Evolutionary conservation across 371 early-diverging fungal genomes (phyloP).

Genomic region (Conidiobolus incongruus): DNA sequence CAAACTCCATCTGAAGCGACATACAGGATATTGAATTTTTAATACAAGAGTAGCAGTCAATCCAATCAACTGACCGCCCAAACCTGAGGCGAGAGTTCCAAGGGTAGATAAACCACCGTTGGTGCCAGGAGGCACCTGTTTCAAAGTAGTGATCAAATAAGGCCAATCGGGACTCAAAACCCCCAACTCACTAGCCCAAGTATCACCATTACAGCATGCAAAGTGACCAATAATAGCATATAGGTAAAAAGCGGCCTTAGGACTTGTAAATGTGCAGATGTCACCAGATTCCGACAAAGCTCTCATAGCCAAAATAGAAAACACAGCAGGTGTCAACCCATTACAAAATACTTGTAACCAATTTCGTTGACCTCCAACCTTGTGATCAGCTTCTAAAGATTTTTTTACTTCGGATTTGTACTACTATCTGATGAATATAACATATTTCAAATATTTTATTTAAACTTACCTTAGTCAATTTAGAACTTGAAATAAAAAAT

Average conservation of each 20-base stretch:
- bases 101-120: slow-evolving; percentile 57
- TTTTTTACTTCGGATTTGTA: slow-evolving; percentile 34
- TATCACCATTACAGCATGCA: slow-evolving; percentile 1
- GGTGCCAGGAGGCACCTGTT: slow-evolving; percentile 59
- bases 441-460: not conserved
- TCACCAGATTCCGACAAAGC: slow-evolving; percentile 12
- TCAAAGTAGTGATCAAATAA: slow-evolving; percentile 41
- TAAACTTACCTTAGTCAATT: slow-evolving; percentile 39
- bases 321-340: slow-evolving; percentile 36
- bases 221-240: slow-evolving; percentile 2
- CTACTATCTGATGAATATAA: not conserved
- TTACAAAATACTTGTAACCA: slow-evolving; percentile 62
- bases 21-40: slow-evolving; percentile 15
- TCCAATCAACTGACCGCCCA: slow-evolving; percentile 55
- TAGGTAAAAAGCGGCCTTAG: slow-evolving; percentile 1
- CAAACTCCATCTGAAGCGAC: slow-evolving; percentile 11
- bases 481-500: slow-evolving; percentile 50
- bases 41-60: slow-evolving; percentile 26
- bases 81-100: slow-evolving; percentile 35
- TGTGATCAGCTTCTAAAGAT: slow-evolving; percentile 32
- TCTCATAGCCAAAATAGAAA: slow-evolving; percentile 17
- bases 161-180: slow-evolving; percentile 49
- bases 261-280: slow-evolving; percentile 27
- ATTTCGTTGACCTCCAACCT: slow-evolving; percentile 31
- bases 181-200: slow-evolving; percentile 72